phyloP scores from a whole-genome alignment of 768 basidiomycete genomes.

The Termitomyces sp. region DNA sequence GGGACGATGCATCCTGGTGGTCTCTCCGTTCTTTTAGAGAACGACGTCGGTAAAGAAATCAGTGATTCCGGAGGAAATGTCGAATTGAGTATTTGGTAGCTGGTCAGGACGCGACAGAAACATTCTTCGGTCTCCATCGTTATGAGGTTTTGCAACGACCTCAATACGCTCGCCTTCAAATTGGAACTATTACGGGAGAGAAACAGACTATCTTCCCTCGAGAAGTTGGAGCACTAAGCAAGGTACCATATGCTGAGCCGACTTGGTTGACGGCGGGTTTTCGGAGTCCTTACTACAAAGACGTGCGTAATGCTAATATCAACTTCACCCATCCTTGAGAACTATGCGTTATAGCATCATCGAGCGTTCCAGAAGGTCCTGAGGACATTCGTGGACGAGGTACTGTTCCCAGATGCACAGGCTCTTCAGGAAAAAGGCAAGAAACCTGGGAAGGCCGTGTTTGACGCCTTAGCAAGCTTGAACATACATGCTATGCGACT shows the following conservation, averaged over 20 bases:
- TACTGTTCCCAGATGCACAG: slow-evolving; percentile 14
- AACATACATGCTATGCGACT: slow-evolving; percentile 15
- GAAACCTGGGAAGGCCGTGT: slow-evolving; percentile 10
- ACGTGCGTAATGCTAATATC: slow-evolving; percentile 7
- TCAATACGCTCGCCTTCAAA: slow-evolving; percentile 55
- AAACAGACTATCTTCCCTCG: slow-evolving; percentile 39
- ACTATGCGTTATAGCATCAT: slow-evolving; percentile 8
- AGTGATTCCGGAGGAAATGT: neutral
- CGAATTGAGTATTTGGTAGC: slow-evolving; percentile 27
- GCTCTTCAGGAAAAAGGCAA: slow-evolving; percentile 14
- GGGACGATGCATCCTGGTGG: slow-evolving; percentile 73
- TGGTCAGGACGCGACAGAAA: slow-evolving; percentile 68
- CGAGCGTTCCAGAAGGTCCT: slow-evolving; percentile 13
- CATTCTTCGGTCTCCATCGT: slow-evolving; percentile 70
- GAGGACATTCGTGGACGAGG: slow-evolving; percentile 14
- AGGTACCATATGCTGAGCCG: slow-evolving; percentile 76
- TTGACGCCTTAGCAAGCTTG: slow-evolving; percentile 11
- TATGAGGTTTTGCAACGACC: slow-evolving; percentile 64
- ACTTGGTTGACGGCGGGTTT: slow-evolving; percentile 63
- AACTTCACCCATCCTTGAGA: neutral
- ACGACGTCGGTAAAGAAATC: slow-evolving; percentile 49
- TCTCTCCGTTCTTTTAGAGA: slow-evolving; percentile 53
- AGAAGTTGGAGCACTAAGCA: slow-evolving; percentile 46
- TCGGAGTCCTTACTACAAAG: slow-evolving; percentile 26
- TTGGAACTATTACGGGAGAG: slow-evolving; percentile 58